A percentile compares a stretch with the other conserved stretches of the same genome.
Evolutionary conservation across 129 eudicot genomes (phyloP).

Genomic region (Lonicera japonica): DNA sequence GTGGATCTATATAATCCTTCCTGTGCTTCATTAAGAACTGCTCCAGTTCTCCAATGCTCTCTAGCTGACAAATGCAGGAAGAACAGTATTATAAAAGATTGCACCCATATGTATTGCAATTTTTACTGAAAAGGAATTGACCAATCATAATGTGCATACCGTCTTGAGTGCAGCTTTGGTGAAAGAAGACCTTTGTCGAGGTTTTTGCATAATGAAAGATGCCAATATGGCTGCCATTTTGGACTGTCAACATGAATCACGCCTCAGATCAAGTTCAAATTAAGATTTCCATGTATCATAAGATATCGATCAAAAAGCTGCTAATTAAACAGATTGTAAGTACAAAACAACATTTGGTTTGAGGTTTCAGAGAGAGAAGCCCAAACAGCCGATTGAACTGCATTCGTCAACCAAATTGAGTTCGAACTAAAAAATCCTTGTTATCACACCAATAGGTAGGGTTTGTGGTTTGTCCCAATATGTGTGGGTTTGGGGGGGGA

Average conservation of each 20-base stretch:
- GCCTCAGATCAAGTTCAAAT: constrained; percentile 11
- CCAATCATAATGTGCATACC: constrained; percentile 26
- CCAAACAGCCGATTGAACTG: too few relatives aligned
- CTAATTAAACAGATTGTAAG: not conserved
- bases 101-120: not conserved
- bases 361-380: too few relatives aligned
- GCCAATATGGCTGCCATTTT: constrained; percentile 83
- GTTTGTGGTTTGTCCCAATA: too few relatives aligned
- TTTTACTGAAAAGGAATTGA: not conserved
- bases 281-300: not conserved
- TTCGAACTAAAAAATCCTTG: too few relatives aligned
- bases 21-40: constrained; percentile 80
- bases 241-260: constrained; percentile 43
- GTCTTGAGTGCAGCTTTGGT: constrained; percentile 82
- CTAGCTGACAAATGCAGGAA: constrained; percentile 48
- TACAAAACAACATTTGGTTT: not conserved
- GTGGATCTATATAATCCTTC: constrained; percentile 86
- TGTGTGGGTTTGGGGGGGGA: too few relatives aligned
- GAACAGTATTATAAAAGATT: not conserved
- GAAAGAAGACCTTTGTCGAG: constrained; percentile 65
- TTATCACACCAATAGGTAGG: too few relatives aligned
- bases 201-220: constrained; percentile 80
- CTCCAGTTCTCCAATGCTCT: constrained; percentile 73
- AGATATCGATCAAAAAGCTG: not conserved
- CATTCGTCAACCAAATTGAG: too few relatives aligned